Base-by-base conservation (phyloP, 495 filamentous ascomycete species). In the Penicillium odoratum region DNA sequence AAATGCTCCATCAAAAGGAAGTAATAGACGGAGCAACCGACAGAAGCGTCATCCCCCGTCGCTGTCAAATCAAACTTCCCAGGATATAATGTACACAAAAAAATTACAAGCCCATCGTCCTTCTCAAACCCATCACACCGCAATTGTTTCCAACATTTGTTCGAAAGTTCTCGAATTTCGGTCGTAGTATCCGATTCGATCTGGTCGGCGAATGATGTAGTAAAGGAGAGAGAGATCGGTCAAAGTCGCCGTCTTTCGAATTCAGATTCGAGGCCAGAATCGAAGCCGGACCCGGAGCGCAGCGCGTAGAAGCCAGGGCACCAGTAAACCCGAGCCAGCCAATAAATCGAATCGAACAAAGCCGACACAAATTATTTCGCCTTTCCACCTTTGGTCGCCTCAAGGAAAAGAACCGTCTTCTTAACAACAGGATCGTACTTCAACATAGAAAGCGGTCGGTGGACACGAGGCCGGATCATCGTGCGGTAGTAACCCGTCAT, bases 381-480 rank as follows among this genome's bases (percentile, higher is more conserved):
- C 64, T 76, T 72, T 57, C 79, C 79, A 55, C 79, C 77, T 63
- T 88, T 86, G 63, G 93, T 95, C 76, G 90, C 86, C 75, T 97
- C 93, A 29, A 96, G 82, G 74, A 97, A 97, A 4, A 97, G 81
- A 44, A 97, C 93, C 77, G 93, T 84, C 78, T 91, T 92, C 91
- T 74, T 90, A 89, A 96, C 90, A 65, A 99, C 90, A 56, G 95
- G 95, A 76, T 99, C 95, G 73, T 99, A 98, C 78, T 99, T 99
- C 61, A 98, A 81, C 92, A 98, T 96, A 76, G 89, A 93, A 73
- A 98, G 82, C 38, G 95, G 94, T 40, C 86, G 78, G 56, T 93
- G 81, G 26, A 81, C 78, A 50, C 95, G 87, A 15, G 93, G 92
- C 31, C 95, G 89, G 53, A 89, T 81, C 70, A 92, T 82, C 53